Evolutionary conservation across 345 rosid genomes (phyloP), one percentile per base, ranked within the genome.

Genomic region (Moringa oleifera): DNA sequence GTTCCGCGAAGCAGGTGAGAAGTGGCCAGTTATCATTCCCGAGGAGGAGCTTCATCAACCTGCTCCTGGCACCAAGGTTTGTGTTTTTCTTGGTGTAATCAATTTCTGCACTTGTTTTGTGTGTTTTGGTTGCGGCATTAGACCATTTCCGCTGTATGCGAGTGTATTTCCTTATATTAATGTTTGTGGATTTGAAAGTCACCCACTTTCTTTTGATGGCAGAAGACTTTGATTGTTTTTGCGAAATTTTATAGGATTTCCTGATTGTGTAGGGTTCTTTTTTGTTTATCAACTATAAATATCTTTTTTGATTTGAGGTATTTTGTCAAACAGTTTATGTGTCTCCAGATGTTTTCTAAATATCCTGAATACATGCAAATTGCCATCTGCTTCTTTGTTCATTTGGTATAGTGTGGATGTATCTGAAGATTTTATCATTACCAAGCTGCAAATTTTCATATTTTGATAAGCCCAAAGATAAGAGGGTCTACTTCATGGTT

Each of bases 1-100:
- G 97, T 93, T 90, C 73, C 89, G 89, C 11, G 95, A 93, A 60
- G 90, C 96, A 6, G 95, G 97, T 0, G 95, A 85, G 80, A 82
- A 86, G 49, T 90, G 97, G 96, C 97, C 95, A 21, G 90, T 88
- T 31, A 36, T 85, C 18, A 88, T 90, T 50, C 97, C 97, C 12
- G 95, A 79, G 1, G 90, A 77, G 61, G 98, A 93, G 73, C 73
- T 90, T 65, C 83, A 50, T 41, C 81, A 73, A 70, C 74, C 75
- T 7, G 80, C 85, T 55, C 94, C 94, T 21, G 90, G 87, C 59
- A 81, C 85, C 61, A 88, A 93, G 97, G 97, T 93, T 16, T 57
- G 74, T 69, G 21, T 6, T 25, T 20, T 28, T n/a, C n/a, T n/a
- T n/a, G n/a, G n/a, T n/a, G n/a, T n/a, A n/a, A n/a, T n/a, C n/a